Evolutionary conservation across 2,329 filamentous ascomycete genomes (phyloP), one percentile per base, ranked within the genome.

Genomic region (Neonectria sp.): DNA sequence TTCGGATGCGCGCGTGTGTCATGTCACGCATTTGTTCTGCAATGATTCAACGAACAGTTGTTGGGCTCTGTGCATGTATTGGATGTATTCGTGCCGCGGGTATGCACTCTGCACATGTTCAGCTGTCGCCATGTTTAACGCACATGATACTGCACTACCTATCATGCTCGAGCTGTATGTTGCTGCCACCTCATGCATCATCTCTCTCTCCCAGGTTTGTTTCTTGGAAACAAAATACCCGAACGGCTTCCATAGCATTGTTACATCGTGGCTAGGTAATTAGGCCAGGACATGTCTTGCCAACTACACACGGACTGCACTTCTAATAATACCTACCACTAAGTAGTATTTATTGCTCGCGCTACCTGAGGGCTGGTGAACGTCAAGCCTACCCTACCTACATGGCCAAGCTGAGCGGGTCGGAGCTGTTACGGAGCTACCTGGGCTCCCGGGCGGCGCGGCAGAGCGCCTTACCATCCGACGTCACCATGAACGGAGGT

Each of bases 21-120:
- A 61, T 61, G 63, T 61, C 57, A 57, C 56, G 63, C 56, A 65
- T 60, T 55, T 40, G 46, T 51, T 49, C 40, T 61, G 40, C 21
- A 55, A n/a, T 55, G 33, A 17, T 61, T 53, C 31, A 33, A 27
- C 46, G 24, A 35, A 11, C 12, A 4, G n/a, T 35, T 21, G 29
- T 52, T 33, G 31, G n/a, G 29, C 15, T 24, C 29, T 33, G 29
- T 53, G 21, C 40, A 51, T 55, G 31, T 35, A n/a, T 15, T n/a
- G 37, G 40, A 49, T 35, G 46, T 60, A 25, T 52, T 43, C 13
- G 29, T 24, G 40, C 17, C 8, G 24, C 15, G 15, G 9, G 29
- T 53, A 53, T 53, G 51, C 31, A 31, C 27, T 17, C 33, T 52
- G 48, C 48, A 31, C 24, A 13, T 51, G 15, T 48, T 24, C 25